A percentile compares a stretch with the other conserved stretches of the same genome.
Conservation (phyloP, 805 yeast species). For the Ogataea saltuana region DNA sequence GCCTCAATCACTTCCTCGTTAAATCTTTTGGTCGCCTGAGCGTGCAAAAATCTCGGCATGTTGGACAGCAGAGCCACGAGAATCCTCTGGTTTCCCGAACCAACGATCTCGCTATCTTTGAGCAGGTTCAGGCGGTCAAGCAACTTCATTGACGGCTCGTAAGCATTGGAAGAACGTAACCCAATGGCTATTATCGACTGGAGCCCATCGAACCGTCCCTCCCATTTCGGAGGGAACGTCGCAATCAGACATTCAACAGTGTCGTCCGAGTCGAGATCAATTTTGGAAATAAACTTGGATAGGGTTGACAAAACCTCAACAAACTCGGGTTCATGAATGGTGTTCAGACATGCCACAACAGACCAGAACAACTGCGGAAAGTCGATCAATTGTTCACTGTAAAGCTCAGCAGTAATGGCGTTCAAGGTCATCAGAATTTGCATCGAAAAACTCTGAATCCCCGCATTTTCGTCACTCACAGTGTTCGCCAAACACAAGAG, state of each 20-base stretch:
- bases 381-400: slow-evolving; percentile 73
- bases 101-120: slow-evolving; percentile 74
- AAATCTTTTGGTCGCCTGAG: slow-evolving; percentile 60
- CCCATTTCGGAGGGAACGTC: slow-evolving; percentile 95
- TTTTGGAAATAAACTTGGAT: slow-evolving; percentile 80
- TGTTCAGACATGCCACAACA: slow-evolving; percentile 84
- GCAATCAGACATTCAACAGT: slow-evolving; percentile 80
- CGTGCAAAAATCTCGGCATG: slow-evolving; percentile 81
- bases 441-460: slow-evolving; percentile 95
- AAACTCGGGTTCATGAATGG: slow-evolving; percentile 91
- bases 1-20: slow-evolving; percentile 51
- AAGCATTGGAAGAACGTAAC: slow-evolving; percentile 74
- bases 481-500: slow-evolving; percentile 90
- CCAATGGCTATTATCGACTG: slow-evolving; percentile 82
- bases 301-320: slow-evolving; percentile 82
- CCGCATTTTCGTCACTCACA: slow-evolving; percentile 82
- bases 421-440: slow-evolving; percentile 95
- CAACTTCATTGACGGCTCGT: slow-evolving; percentile 72
- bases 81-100: slow-evolving; percentile 66
- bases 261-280: slow-evolving; percentile 81
- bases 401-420: slow-evolving; percentile 85
- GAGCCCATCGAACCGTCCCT: slow-evolving; percentile 87
- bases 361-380: slow-evolving; percentile 97
- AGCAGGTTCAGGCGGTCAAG: slow-evolving; percentile 69
- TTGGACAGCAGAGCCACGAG: slow-evolving; percentile 74